Base-by-base conservation (phyloP, 805 yeast genomes). In the Wickerhamomyces xylosicus region DNA sequence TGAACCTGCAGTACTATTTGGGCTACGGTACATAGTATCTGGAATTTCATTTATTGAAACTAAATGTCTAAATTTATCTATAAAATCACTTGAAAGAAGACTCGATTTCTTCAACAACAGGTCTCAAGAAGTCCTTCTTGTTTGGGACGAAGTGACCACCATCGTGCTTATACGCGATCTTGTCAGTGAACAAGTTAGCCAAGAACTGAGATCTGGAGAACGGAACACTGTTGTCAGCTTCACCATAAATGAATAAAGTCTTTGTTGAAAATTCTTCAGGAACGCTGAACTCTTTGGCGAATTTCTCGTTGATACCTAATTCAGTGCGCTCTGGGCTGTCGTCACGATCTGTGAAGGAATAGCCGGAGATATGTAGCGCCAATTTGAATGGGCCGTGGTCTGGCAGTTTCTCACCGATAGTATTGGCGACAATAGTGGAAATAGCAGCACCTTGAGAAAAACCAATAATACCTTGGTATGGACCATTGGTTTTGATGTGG, bases 61-160 rank as follows among this genome's bases (percentile, higher is more conserved):
- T n/a, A n/a, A n/a, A n/a, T n/a, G n/a, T 22, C 28, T 22, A 9
- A 9, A 22, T 22, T 22, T 22, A 22, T 22, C 9, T 22, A 22
- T 13, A 22, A 22, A 22, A 10, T 31, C 15, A 15, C 8, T 31
- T 31, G 4, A 31, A 6, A 15, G 33, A 11, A 16, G 33, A 11
- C 5, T 43, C 46, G 22, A 66, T 61, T 35, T 56, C 61, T 33
- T 63, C 69, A 14, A 66, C 69, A 11, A 66, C 50, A 2, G 70
- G 69, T 45, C 59, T 62, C 37, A 64, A 50, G 49, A 66, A 58
- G 40, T 70, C 74, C 58, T 83, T 84, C 37, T 87, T 80, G 60
- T 85, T 86, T 21, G 97, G 98, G 35, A 90, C 95, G 63, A 83
- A 87, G 56, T 90, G 98, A 2, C 97, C 97, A 44, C 98, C 97